Percentiles rank a stretch among this genome's conserved stretches.
phyloP scores from a whole-genome alignment of 371 early-diverging fungal species.

The Rhizopus stolonifer region DNA sequence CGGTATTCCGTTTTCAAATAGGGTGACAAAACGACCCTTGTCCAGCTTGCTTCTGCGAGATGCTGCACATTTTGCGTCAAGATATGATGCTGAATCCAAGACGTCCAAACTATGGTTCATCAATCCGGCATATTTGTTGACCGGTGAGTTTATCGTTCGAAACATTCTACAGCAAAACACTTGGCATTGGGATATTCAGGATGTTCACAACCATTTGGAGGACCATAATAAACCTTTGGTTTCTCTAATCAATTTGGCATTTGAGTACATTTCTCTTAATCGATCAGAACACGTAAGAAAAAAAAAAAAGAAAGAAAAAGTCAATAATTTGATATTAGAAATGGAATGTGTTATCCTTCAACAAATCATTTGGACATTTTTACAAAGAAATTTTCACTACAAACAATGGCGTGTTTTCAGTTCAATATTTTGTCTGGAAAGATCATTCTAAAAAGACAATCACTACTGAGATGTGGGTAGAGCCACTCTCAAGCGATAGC shows the following conservation, averaged over 20 bases:
- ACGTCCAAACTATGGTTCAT: constrained; percentile 20
- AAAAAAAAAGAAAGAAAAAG: not conserved
- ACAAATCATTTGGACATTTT: constrained; percentile 54
- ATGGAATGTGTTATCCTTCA: constrained; percentile 55
- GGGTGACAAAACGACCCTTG: constrained; percentile 42
- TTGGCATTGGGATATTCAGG: constrained; percentile 61
- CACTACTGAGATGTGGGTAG: constrained; percentile 74
- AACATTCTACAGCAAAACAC: constrained; percentile 60
- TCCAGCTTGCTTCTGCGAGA: constrained; percentile 51
- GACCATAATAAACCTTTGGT: constrained; percentile 24
- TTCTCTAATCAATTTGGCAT: constrained; percentile 55
- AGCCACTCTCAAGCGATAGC: constrained; percentile 46
- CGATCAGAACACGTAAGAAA: constrained; percentile 55
- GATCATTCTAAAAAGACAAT: constrained; percentile 52
- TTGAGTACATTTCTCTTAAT: constrained; percentile 58
- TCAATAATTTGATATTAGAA: constrained; percentile 21
- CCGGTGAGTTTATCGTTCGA: constrained; percentile 47
- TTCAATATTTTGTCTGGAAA: constrained; percentile 66
- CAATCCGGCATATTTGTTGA: constrained; percentile 24
- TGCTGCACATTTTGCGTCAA: constrained; percentile 24
- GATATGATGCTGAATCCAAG: not conserved
- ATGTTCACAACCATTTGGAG: constrained; percentile 49
- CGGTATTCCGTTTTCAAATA: not conserved
- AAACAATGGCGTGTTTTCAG: constrained; percentile 32
- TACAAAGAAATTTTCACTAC: constrained; percentile 55